Base-by-base conservation (phyloP, 495 filamentous ascomycete species). In the Penicillium odoratum region DNA sequence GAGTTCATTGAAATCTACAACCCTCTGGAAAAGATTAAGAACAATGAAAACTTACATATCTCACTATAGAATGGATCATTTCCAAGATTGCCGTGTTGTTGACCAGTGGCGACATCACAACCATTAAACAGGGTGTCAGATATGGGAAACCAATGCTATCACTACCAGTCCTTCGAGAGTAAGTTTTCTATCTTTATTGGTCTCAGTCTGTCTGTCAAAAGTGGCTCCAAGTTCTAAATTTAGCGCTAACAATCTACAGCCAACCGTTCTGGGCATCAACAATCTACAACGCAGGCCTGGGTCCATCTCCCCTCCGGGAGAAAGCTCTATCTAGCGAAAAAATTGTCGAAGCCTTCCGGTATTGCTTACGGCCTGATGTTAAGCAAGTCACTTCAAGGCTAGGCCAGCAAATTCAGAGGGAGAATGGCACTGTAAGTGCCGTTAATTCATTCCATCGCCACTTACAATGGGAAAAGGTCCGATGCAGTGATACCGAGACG, bases 91-190 rank as follows among this genome's bases (percentile, higher is more conserved):
- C 26, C 15, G n/a, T 31, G 4, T 11, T 48, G n/a, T 31, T 48
- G 8, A 48, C 46, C 8, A 13, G n/a, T n/a, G 46, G 46, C 0
- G 10, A 26, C n/a, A 13, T 10, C 16, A 3, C 26, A 4, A 28
- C 30, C 29, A 28, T 56, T 31, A 25, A 18, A 15, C n/a, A 15
- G 13, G 45, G 30, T 15, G 9, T 56, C 15, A 10, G 34, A 30
- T 7, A 60, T 36, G 28, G 38, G 25, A 51, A 51, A 42, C 54
- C 48, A 3, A 47, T 60, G 28, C 33, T 56, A 28, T 43, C 43
- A 13, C 21, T 51, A 30, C 34, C 54, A 34, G 25, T 28, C 47
- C 18, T 60, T 52, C 28, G 38, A 38, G 40, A 51, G 48, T 50
- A 29, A 52, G 36, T 29, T 15, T 16, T 25, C 21, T 21, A 21